phyloP scores from a whole-genome alignment of 306 rosid species.

The Fragaria ananassa region DNA sequence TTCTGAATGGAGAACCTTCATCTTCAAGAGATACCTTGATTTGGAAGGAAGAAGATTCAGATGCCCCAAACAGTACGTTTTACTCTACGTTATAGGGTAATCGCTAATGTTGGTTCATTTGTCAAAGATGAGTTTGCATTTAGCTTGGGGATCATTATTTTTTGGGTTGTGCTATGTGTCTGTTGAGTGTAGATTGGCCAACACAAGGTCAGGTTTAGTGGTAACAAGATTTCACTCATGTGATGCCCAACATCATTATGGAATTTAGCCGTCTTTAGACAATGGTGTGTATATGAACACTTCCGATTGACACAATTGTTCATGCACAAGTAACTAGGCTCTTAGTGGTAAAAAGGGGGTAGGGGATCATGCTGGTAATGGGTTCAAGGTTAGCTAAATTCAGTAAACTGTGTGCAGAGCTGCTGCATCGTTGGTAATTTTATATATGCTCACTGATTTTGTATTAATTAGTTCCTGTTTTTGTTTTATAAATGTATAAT shows the following conservation, averaged over 20 bases:
- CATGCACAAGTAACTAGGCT: neutral
- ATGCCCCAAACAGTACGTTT: conserved; percentile 81
- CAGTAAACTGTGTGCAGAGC: neutral
- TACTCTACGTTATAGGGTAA: conserved; percentile 18
- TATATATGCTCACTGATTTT: neutral
- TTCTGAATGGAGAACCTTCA: conserved; percentile 32
- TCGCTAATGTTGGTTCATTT: conserved; percentile 14
- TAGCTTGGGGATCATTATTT: neutral
- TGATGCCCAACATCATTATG: neutral
- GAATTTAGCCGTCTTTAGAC: neutral
- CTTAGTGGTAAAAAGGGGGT: neutral
- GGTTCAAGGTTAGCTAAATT: conserved; percentile 2
- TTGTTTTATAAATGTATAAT: neutral
- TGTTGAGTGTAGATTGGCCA: neutral
- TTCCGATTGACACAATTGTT: neutral
- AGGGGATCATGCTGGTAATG: neutral
- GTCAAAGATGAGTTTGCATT: conserved; percentile 7
- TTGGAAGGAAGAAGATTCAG: conserved; percentile 67
- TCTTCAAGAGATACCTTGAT: conserved; percentile 36
- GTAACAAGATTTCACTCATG: neutral
- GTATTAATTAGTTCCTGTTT: neutral
- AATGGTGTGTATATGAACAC: neutral
- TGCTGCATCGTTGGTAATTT: neutral
- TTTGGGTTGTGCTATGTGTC: neutral
- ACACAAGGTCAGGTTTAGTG: neutral